Evolutionary conservation across 176 grass and related monocot genomes (phyloP).

Genomic region (Rhipidocladum racemiflorum): DNA sequence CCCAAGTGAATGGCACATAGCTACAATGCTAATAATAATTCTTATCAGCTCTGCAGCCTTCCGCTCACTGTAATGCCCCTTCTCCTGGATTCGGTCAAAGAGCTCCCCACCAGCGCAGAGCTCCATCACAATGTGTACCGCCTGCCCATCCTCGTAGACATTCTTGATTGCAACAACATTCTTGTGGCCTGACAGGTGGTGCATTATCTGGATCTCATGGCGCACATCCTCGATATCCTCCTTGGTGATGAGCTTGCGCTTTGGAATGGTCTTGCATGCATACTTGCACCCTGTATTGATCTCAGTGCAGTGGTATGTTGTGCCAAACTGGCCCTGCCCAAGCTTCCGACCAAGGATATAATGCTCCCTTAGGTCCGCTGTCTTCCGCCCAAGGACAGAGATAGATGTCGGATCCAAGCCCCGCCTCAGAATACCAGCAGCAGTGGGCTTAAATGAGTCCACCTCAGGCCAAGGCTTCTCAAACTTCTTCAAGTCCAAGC

Average conservation of each 20-base stretch:
- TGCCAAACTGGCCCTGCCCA: conserved; percentile 93
- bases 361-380: conserved; percentile 57
- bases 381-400: conserved; percentile 69
- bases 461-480: conserved; percentile 48
- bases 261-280: conserved; percentile 93
- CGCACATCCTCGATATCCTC: conserved; percentile 83
- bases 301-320: conserved; percentile 84
- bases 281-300: conserved; percentile 70
- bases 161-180: conserved; percentile 94
- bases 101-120: conserved; percentile 83
- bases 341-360: conserved; percentile 74
- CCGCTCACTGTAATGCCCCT: conserved; percentile 71
- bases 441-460: conserved; percentile 42
- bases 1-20: conserved; percentile 87
- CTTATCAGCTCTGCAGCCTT: conserved; percentile 87
- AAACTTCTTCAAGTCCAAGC: conserved; percentile 42
- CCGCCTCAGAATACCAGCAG: conserved; percentile 36
- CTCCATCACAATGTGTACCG: conserved; percentile 94
- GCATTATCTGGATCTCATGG: conserved; percentile 97
- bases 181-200: conserved; percentile 83
- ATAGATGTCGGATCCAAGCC: conserved; percentile 42
- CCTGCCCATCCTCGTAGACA: conserved; percentile 67
- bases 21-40: conserved; percentile 81
- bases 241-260: conserved; percentile 70
- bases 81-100: conserved; percentile 72